Base-by-base conservation (phyloP, 2,329 filamentous ascomycete species). In the Fusarium nisikadoi region DNA sequence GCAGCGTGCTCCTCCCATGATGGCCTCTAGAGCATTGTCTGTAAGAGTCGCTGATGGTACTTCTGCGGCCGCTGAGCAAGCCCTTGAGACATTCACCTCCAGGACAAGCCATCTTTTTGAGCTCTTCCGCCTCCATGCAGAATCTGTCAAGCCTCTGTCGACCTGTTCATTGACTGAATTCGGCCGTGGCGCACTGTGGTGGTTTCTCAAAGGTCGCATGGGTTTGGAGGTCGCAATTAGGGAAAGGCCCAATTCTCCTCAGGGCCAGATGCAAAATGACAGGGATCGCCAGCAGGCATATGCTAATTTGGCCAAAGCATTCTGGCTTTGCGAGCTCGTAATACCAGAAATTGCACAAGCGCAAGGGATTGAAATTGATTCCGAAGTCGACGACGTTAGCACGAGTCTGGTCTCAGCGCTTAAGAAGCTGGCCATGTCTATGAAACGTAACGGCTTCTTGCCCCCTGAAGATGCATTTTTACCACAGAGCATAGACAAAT, bases 131-230 rank as follows among this genome's bases (percentile, higher is more conserved):
- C 81, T 95, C 46, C 93, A 95, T 63, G 91, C 94, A 0, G 93
- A 97, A 79, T 88, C 91, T 36, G 85, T 91, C 35, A 90, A 89
- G 70, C 90, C 93, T 0, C 79, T 94, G 8, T 86, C 89, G 61
- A 86, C 87, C 35, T 91, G 89, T 55, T 84, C 89, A 1, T 86
- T 92, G 1, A 85, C 87, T 50, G 89, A 94, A 66, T 92, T 95
- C 84, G 86, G 92, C 14, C 88, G 93, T 64, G 91, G 91, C 29
- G 91, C 90, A 7, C 84, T 93, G 2, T 98, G 95, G 95, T 98
- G 95, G 95, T 97, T 97, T 77, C 79, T 97, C 49, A 92, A 90
- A 74, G 95, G 94, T 25, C 91, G 94, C 68, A 89, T 91, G 77
- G 90, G 91, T 14, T 85, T 97, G 56, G 95, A 97, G 79, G 81